Conservation (phyloP, 371 early-diverging fungal species). For the Encephalitozoon intestinalis region DNA sequence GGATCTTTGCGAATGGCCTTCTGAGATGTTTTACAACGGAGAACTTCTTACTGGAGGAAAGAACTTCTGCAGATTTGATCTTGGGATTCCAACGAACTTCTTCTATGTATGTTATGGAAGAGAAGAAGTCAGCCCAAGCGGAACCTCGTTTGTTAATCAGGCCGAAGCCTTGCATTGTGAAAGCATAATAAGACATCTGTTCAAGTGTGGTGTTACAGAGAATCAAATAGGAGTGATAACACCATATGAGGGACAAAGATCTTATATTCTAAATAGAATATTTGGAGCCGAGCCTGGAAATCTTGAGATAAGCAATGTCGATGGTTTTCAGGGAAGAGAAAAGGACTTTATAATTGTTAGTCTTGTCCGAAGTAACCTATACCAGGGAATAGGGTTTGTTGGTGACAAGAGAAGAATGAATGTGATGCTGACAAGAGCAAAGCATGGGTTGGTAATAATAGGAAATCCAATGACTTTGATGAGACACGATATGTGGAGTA, state of each 20-base stretch:
- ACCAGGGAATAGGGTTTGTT: conserved; percentile 89
- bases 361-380: conserved; percentile 85
- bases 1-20: conserved; percentile 84
- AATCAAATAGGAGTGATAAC: conserved; percentile 93
- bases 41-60: conserved; percentile 64
- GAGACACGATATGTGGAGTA: conserved; percentile 84
- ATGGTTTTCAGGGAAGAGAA: conserved; percentile 97
- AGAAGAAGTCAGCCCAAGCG: conserved; percentile 84
- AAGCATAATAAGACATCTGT: conserved; percentile 79
- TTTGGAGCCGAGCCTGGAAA: conserved; percentile 82
- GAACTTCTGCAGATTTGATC: conserved; percentile 74
- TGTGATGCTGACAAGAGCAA: conserved; percentile 88
- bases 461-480: conserved; percentile 88
- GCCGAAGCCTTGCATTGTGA: conserved; percentile 75
- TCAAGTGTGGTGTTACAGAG: conserved; percentile 74
- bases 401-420: conserved; percentile 88
- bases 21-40: conserved; percentile 95
- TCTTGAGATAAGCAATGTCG: conserved; percentile 92
- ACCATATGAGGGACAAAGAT: conserved; percentile 94
- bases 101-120: conserved; percentile 79
- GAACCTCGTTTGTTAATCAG: conserved; percentile 86
- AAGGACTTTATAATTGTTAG: conserved; percentile 94
- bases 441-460: conserved; percentile 80
- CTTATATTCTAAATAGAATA: conserved; percentile 70
- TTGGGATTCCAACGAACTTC: conserved; percentile 92